These are phyloP conservation scores for Boletus putidus DNA, from an alignment of 1,284 basidiomycete genomes.

Conservation along the genomic window DNA sequence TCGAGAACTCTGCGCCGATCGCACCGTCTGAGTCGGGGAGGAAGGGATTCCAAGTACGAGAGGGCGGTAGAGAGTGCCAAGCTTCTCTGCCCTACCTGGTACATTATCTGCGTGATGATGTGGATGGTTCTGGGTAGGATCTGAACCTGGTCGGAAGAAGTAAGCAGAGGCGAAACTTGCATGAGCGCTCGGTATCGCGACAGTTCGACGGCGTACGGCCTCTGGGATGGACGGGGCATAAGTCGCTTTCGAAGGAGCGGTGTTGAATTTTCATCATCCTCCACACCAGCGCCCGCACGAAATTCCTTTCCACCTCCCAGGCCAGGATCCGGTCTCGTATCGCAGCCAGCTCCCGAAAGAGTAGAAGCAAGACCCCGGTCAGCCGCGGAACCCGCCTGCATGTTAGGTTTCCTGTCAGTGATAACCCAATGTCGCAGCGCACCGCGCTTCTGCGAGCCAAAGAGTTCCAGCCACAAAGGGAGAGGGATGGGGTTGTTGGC, in stretches of 20 bases:
- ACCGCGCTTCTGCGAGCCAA: constrained; percentile 41
- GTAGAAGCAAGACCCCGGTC: neutral
- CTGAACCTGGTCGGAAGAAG: constrained; percentile 28
- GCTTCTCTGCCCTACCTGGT: constrained; percentile 35
- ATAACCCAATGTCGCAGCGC: constrained; percentile 31
- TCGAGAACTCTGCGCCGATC: constrained; percentile 41
- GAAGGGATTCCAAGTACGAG: constrained; percentile 47
- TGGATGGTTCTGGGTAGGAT: constrained; percentile 43
- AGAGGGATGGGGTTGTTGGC: constrained; percentile 39
- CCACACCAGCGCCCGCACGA: neutral
- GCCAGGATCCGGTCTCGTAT: neutral
- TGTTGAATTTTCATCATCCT: neutral
- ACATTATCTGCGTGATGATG: constrained; percentile 41
- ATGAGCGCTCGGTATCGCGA: constrained; percentile 35
- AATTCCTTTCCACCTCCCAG: neutral
- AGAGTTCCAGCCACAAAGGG: constrained; percentile 56
- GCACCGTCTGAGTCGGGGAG: constrained; percentile 38
- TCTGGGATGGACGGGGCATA: constrained; percentile 21
- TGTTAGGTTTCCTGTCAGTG: neutral
- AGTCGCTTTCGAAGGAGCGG: constrained; percentile 18
- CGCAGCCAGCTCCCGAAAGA: neutral
- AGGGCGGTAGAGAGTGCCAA: constrained; percentile 45
- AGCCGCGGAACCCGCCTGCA: constrained; percentile 1
- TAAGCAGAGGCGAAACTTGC: constrained; percentile 35
- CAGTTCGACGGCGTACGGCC: constrained; percentile 10